These are phyloP conservation scores for Apiospora phragmitis DNA, from an alignment of 2,329 filamentous ascomycete genomes.

Conservation along the genomic window DNA sequence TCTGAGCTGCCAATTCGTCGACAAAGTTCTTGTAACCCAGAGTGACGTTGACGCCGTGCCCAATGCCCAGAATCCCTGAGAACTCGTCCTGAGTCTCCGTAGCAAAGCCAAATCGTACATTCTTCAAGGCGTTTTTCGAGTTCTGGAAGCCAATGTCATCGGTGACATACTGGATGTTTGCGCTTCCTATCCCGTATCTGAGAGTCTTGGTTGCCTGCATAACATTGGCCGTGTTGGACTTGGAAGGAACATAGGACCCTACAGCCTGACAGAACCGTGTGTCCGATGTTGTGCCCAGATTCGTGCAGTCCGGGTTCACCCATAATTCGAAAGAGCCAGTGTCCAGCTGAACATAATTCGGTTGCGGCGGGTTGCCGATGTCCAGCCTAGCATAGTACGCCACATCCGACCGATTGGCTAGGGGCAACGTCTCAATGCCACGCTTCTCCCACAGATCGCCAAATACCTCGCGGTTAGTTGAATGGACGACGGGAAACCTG, in stretches of 20 bases:
- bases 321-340: slow-evolving; percentile 62
- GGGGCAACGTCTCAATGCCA: slow-evolving; percentile 39
- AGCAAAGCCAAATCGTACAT: slow-evolving; percentile 69
- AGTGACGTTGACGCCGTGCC: slow-evolving; percentile 56
- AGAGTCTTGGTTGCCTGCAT: slow-evolving; percentile 41
- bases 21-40: slow-evolving; percentile 52
- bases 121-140: slow-evolving; percentile 40
- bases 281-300: slow-evolving; percentile 40
- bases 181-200: slow-evolving; percentile 52
- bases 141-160: slow-evolving; percentile 47
- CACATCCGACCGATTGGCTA: slow-evolving; percentile 53
- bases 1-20: slow-evolving; percentile 50
- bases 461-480: slow-evolving; percentile 41
- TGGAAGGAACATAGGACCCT: slow-evolving; percentile 43
- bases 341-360: slow-evolving; percentile 56
- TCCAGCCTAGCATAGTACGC: slow-evolving; percentile 54
- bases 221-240: slow-evolving; percentile 40
- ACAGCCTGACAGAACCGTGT: slow-evolving; percentile 45
- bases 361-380: slow-evolving; percentile 55
- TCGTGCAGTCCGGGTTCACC: slow-evolving; percentile 61
- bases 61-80: slow-evolving; percentile 71
- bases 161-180: slow-evolving; percentile 50
- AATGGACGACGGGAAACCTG: slow-evolving; percentile 44
- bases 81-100: slow-evolving; percentile 48
- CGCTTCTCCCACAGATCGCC: slow-evolving; percentile 39